Evolutionary conservation across 768 basidiomycete species (phyloP).

Genomic region (Lactarius indigo): DNA sequence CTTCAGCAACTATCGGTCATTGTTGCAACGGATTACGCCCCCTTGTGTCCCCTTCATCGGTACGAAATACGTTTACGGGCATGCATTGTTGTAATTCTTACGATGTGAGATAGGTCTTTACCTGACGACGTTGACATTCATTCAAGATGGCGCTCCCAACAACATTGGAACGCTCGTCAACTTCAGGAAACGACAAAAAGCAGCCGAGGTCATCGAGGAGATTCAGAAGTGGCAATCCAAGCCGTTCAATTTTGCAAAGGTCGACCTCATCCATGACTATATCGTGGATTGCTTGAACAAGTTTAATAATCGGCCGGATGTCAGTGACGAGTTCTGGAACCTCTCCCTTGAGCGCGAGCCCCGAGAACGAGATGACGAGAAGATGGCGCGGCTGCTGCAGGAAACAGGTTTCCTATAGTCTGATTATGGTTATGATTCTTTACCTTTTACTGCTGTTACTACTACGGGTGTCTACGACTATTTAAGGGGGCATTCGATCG

Average conservation of each 20-base stretch:
- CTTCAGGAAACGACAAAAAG: conserved; percentile 92
- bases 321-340: conserved; percentile 79
- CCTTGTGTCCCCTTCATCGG: conserved; percentile 98
- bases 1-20: conserved; percentile 85
- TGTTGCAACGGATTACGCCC: conserved; percentile 77
- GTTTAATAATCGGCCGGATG: conserved; percentile 62
- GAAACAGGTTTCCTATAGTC: conserved; percentile 79
- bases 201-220: conserved; percentile 94
- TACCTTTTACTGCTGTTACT: background rate
- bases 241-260: conserved; percentile 78
- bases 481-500: background rate
- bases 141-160: conserved; percentile 94
- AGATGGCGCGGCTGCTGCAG: conserved; percentile 87
- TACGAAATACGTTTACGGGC: conserved; percentile 35
- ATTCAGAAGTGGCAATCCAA: conserved; percentile 95
- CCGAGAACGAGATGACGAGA: conserved; percentile 92
- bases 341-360: conserved; percentile 87
- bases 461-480: background rate
- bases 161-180: conserved; percentile 81
- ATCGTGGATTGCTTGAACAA: conserved; percentile 76
- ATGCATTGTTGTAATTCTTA: background rate
- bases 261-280: conserved; percentile 65
- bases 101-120: conserved; percentile 70
- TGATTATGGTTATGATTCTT: background rate
- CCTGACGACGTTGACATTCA: conserved; percentile 94